Evolutionary conservation across 2,329 filamentous ascomycete species (phyloP).

Genomic region (Colletotrichum eleusines): DNA sequence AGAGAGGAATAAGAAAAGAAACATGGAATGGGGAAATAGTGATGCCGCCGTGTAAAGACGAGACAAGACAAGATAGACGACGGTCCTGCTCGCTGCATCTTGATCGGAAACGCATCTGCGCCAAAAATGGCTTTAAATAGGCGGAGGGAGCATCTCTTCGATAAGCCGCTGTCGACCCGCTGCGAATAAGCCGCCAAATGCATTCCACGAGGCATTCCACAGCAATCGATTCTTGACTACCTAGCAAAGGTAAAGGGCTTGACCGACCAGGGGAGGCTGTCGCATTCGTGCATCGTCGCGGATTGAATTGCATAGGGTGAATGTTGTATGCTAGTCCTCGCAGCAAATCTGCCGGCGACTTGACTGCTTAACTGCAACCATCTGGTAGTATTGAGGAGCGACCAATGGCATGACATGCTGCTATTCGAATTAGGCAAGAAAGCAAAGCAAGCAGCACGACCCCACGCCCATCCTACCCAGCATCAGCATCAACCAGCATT

Average conservation of each 20-base stretch:
- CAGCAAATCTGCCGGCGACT: not conserved
- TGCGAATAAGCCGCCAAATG: not conserved
- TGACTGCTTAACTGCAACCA: not conserved
- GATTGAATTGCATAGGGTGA: not conserved
- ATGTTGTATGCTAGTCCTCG: not conserved
- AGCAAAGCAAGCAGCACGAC: no score
- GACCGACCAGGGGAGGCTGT: no score
- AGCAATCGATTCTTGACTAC: not conserved
- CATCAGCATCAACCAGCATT: not conserved
- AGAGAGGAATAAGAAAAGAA: not conserved
- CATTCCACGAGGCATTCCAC: not conserved
- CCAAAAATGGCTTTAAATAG: rapidly evolving
- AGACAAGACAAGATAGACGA: not conserved
- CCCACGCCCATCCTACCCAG: not conserved
- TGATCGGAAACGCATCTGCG: not conserved
- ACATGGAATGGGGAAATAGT: not conserved
- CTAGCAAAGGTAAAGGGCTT: not conserved
- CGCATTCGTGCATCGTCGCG: no score
- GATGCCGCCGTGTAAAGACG: not conserved
- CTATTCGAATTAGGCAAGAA: not conserved
- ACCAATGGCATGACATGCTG: not conserved
- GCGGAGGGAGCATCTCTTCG: not conserved
- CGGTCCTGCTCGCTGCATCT: not conserved
- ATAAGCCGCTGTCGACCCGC: not conserved
- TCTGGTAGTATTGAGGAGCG: not conserved